Base-by-base conservation (phyloP, 345 rosid genomes). In the Brassica carinata region DNA sequence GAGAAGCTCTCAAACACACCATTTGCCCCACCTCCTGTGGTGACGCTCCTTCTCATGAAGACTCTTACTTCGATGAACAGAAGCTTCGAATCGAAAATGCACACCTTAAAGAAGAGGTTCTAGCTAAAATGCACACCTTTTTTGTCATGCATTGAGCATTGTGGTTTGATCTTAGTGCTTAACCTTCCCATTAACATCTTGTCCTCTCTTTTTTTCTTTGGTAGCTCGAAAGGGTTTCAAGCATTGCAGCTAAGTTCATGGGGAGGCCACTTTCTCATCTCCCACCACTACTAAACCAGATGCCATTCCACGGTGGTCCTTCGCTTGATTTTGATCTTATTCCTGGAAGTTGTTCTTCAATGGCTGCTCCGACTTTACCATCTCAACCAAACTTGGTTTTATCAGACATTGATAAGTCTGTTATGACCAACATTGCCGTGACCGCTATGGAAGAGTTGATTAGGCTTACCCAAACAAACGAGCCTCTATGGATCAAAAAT, bases 1-100 rank as follows among this genome's bases (percentile, higher is more conserved):
- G 96, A 76, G 98, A 93, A 85, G 98, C 99, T 55, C 89, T 96
- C n/a, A 96, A 88, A 81, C 90, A 90, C 55, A 92, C 90, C 33
- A 92, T 96, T 36, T 96, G 99, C 84, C 98, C 97, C 0, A 88
- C 93, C 67, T 96, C 93, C 67, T 96, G 99, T 69, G 97, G 98
- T 5, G 95, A 89, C 3, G 86, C 91, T 87, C 95, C 97, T 53
- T 10, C 58, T n/a, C 89, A 84, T 9, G 88, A 93, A 71, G 98
- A 92, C 87, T 84, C 90, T 57, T 93, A 90, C 83, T 86, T 93
- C n/a, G 99, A 96, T 81, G 99, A 96, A 72, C 97, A 92, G 23
- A 90, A 92, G 76, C 73, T 96, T 67, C 84, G 94, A 27, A 86
- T 93, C 66, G 97, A 96, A 84, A 96, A 96, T 82, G 89, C 91